A percentile compares a stretch with the other conserved stretches of the same genome.
Conservation (phyloP, 2,329 filamentous ascomycete species). For the Zymoseptoria ardabiliae region DNA sequence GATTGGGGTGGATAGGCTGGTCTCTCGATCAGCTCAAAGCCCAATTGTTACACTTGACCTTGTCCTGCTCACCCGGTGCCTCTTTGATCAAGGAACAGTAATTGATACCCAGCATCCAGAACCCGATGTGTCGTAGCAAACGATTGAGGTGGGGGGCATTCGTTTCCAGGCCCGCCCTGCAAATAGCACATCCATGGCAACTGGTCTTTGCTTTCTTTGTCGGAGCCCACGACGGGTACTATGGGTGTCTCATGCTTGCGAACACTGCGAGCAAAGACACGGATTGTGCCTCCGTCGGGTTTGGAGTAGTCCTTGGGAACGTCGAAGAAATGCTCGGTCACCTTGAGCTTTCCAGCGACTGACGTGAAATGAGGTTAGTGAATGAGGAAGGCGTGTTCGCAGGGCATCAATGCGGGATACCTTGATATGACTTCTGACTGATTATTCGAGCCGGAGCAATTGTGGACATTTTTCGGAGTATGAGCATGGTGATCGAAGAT, state of each 20-base stretch:
- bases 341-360: slow-evolving; percentile 59
- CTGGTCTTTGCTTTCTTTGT: slow-evolving; percentile 39
- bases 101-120: slow-evolving; percentile 73
- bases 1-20: slow-evolving; percentile 67
- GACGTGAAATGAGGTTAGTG: background rate
- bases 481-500: slow-evolving; percentile 16
- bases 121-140: slow-evolving; percentile 62
- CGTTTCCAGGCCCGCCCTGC: slow-evolving; percentile 78
- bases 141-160: slow-evolving; percentile 67
- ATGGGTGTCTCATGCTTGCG: slow-evolving; percentile 56
- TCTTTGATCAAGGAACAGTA: slow-evolving; percentile 80
- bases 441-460: slow-evolving; percentile 39
- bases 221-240: slow-evolving; percentile 30
- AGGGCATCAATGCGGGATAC: slow-evolving; percentile 23
- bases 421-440: slow-evolving; percentile 39
- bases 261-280: slow-evolving; percentile 71
- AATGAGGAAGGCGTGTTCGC: background rate
- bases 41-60: background rate
- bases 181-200: slow-evolving; percentile 62
- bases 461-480: slow-evolving; percentile 20
- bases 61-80: slow-evolving; percentile 52
- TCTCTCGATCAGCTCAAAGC: background rate
- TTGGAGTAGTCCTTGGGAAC: slow-evolving; percentile 73
- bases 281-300: slow-evolving; percentile 54
- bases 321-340: slow-evolving; percentile 79